Evolutionary conservation across 2,329 filamentous ascomycete species (phyloP).

Genomic region (Aspergillus proliferans): DNA sequence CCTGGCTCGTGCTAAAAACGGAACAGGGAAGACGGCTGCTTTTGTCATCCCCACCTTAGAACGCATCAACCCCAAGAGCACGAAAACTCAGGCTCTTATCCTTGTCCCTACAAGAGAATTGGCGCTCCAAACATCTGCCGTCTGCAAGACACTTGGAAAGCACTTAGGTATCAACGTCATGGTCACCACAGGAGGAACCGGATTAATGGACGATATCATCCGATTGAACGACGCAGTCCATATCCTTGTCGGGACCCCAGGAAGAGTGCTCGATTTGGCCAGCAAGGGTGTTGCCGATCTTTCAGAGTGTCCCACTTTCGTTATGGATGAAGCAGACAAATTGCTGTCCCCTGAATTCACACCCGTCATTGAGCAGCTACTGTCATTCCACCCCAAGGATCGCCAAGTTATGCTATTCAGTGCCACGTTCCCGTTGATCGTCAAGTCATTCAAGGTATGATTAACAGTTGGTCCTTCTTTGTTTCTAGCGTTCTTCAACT

Average conservation of each 20-base stretch:
- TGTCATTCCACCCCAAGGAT: conserved; percentile 93
- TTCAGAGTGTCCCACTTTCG: conserved; percentile 92
- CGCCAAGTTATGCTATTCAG: conserved; percentile 99
- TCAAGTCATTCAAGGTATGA: conserved; percentile 78
- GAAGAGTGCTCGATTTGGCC: conserved; percentile 90
- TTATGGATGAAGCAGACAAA: conserved; percentile 99
- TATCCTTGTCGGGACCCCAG: conserved; percentile 94
- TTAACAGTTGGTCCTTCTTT: background rate
- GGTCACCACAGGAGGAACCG: conserved; percentile 96
- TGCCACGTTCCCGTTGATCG: conserved; percentile 92
- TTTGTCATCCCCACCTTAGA: conserved; percentile 95
- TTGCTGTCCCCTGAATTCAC: conserved; percentile 95
- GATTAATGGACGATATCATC: conserved; percentile 92
- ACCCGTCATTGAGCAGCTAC: conserved; percentile 89
- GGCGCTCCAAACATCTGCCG: conserved; percentile 96
- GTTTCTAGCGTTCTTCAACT: no score
- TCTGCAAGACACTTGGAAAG: conserved; percentile 97
- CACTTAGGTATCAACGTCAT: conserved; percentile 97
- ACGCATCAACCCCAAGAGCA: conserved; percentile 91
- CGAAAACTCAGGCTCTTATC: conserved; percentile 93
- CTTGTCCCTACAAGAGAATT: conserved; percentile 95
- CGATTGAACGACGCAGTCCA: conserved; percentile 91
- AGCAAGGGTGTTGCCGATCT: conserved; percentile 95
- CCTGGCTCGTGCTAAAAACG: conserved; percentile 94
- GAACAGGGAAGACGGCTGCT: conserved; percentile 95